These are phyloP conservation scores for Malus sieversii DNA, from an alignment of 306 rosid species.

Conservation along the genomic window DNA sequence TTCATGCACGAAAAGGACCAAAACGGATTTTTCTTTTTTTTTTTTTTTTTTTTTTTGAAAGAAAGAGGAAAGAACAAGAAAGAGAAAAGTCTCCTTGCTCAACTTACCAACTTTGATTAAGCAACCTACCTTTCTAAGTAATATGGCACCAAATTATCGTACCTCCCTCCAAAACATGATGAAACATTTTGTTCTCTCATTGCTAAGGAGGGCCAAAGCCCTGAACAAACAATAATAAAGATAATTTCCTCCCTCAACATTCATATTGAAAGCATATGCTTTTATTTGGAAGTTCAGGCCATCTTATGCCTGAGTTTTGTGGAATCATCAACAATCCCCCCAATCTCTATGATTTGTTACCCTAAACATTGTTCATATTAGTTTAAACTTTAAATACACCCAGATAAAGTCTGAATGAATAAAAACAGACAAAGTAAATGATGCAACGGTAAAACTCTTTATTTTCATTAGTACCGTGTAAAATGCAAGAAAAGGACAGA, in stretches of 20 bases:
- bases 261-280: background rate
- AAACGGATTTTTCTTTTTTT: background rate
- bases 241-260: background rate
- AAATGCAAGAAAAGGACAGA: slow-evolving; percentile 6
- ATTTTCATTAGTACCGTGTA: background rate
- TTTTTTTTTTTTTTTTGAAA: background rate
- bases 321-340: too few relatives aligned
- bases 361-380: background rate
- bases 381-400: background rate
- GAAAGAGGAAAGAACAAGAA: background rate
- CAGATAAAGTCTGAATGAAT: background rate
- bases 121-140: background rate
- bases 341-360: background rate
- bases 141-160: background rate
- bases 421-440: slow-evolving; percentile 3
- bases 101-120: background rate
- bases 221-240: background rate
- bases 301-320: too few relatives aligned
- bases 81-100: background rate
- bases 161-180: background rate
- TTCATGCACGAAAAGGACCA: background rate
- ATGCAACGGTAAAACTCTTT: background rate
- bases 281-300: background rate
- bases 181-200: background rate
- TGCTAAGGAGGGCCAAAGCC: background rate